phyloP scores from a whole-genome alignment of 2,329 filamentous ascomycete genomes.

The Hypoxylon sp. region DNA sequence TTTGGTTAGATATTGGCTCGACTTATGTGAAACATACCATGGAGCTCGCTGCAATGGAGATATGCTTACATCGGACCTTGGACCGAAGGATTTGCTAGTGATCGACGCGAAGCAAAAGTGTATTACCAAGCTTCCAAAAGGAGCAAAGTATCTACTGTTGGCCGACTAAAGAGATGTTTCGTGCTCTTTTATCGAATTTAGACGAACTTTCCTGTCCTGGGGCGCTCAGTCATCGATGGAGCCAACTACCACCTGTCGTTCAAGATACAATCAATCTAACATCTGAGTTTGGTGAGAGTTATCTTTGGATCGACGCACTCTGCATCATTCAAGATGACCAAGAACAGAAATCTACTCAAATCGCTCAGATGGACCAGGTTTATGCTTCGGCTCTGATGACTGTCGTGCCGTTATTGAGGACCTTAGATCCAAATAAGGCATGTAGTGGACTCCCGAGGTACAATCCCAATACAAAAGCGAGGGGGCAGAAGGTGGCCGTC shows the following conservation, averaged over 20 bases:
- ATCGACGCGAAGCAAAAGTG: conserved; percentile 18
- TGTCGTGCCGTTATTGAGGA: conserved; percentile 15
- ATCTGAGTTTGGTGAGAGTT: neutral
- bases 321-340: conserved; percentile 25
- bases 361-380: conserved; percentile 25
- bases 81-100: conserved; percentile 19
- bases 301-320: conserved; percentile 23
- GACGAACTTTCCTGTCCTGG: conserved; percentile 4
- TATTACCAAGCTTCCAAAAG: conserved; percentile 10
- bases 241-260: conserved; percentile 13
- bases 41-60: conserved; percentile 14
- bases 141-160: conserved; percentile 19
- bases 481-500: conserved; percentile 7
- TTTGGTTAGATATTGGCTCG: conserved; percentile 16
- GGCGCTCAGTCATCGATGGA: conserved; percentile 7
- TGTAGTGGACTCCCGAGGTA: conserved; percentile 25
- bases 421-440: conserved; percentile 19
- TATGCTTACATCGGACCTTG: neutral
- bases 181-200: conserved; percentile 12
- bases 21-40: conserved; percentile 19
- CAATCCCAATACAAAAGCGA: conserved; percentile 2
- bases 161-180: conserved; percentile 7
- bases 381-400: conserved; percentile 25
- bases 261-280: conserved; percentile 17
- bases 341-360: conserved; percentile 15